Evolutionary conservation across 2,329 filamentous ascomycete genomes (phyloP).

Genomic region (Venturia effusa): DNA sequence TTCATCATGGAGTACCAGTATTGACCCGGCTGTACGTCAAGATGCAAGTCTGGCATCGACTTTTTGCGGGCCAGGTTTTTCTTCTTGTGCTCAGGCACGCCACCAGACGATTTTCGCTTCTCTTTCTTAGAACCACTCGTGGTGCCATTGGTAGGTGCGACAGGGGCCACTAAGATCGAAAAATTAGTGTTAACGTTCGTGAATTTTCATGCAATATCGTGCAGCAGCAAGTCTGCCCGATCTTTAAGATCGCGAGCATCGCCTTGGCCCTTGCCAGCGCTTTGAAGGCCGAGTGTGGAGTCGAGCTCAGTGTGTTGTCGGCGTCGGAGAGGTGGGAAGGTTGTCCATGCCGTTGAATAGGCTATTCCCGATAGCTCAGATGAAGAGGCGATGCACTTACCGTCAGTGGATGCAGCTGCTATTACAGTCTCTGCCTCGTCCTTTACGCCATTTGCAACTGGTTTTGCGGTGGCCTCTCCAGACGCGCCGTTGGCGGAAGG

Average conservation of each 20-base stretch:
- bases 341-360: neutral
- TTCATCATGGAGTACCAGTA: conserved; percentile 90
- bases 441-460: neutral
- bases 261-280: neutral
- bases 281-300: neutral
- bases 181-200: neutral
- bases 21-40: conserved; percentile 80
- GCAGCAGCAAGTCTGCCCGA: neutral
- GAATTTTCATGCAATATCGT: neutral
- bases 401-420: neutral
- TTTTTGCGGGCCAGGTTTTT: conserved; percentile 83
- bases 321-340: neutral
- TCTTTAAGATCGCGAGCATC: neutral
- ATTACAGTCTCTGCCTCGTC: neutral
- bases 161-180: neutral
- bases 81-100: conserved; percentile 53
- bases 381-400: neutral
- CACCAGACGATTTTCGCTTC: conserved; percentile 62
- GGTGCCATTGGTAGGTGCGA: conserved; percentile 7
- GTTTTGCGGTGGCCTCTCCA: neutral
- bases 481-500: neutral
- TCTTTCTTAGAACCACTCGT: conserved; percentile 30
- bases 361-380: neutral
- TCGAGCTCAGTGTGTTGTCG: neutral
- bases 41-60: conserved; percentile 54